phyloP scores from a whole-genome alignment of 352 stramenopile genomes.

The Blastocystis sp. region DNA sequence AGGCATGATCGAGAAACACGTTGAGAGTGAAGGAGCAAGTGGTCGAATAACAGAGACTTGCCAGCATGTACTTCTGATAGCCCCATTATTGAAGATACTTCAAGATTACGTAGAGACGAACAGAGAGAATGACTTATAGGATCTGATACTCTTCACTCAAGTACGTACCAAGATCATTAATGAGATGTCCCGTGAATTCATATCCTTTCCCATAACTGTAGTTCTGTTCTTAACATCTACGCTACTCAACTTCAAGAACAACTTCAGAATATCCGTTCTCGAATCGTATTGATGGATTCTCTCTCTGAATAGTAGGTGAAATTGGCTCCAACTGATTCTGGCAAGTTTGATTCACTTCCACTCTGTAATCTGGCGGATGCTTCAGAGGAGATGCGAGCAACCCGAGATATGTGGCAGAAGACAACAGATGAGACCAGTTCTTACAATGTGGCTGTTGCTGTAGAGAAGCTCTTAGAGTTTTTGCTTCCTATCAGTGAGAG shows the following conservation, averaged over 20 bases:
- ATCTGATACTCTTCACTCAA: background rate
- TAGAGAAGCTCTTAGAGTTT: slow-evolving; percentile 29
- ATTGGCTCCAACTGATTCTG: background rate
- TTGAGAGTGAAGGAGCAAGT: background rate
- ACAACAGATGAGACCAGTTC: background rate
- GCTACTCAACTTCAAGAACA: background rate
- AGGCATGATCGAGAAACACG: background rate
- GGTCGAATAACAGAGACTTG: background rate
- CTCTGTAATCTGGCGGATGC: background rate
- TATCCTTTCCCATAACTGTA: background rate
- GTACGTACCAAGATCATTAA: background rate
- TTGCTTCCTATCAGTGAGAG: slow-evolving; percentile 15
- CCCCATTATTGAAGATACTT: background rate
- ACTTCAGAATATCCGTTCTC: background rate
- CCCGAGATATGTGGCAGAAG: background rate
- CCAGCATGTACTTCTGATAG: background rate
- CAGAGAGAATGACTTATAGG: background rate
- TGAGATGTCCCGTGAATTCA: background rate
- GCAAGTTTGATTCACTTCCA: background rate
- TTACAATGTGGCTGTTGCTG: background rate
- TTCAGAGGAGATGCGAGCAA: slow-evolving; percentile 5
- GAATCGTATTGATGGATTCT: background rate
- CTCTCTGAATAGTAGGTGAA: background rate
- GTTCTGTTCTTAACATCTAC: slow-evolving; percentile 6
- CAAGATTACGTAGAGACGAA: background rate